phyloP scores from a whole-genome alignment of 2,329 filamentous ascomycete genomes.

The Fusarium sp. region DNA sequence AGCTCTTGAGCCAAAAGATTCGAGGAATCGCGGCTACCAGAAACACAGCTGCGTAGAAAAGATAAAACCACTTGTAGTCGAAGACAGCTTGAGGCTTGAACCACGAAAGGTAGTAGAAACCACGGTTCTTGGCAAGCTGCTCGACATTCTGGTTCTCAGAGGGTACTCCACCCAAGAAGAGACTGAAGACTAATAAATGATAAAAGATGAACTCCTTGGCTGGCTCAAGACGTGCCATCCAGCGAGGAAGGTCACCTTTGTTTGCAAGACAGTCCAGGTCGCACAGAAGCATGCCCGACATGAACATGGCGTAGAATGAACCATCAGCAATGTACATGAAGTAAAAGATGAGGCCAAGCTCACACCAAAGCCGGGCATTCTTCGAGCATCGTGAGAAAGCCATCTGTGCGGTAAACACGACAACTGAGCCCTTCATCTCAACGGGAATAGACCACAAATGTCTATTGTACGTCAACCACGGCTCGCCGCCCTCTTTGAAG shows the following conservation, averaged over 20 bases:
- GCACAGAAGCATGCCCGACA: conserved; percentile 70
- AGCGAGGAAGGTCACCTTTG: conserved; percentile 62
- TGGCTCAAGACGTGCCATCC: conserved; percentile 60
- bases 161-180: conserved; percentile 73
- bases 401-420: conserved; percentile 68
- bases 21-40: conserved; percentile 67
- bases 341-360: conserved; percentile 68
- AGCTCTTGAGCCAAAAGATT: conserved; percentile 67
- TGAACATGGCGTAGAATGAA: conserved; percentile 71
- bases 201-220: conserved; percentile 66
- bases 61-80: conserved; percentile 76
- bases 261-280: conserved; percentile 69
- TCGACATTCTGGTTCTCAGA: conserved; percentile 61
- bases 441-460: conserved; percentile 74
- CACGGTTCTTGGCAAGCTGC: conserved; percentile 64
- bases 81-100: conserved; percentile 75
- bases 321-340: conserved; percentile 77
- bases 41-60: conserved; percentile 70
- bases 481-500: conserved; percentile 68
- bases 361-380: conserved; percentile 66
- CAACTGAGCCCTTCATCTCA: conserved; percentile 73
- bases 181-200: conserved; percentile 62
- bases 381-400: conserved; percentile 68
- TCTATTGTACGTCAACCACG: conserved; percentile 65
- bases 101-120: conserved; percentile 71